These are phyloP conservation scores for Cystoisospora suis DNA, from an alignment of 169 alveolate species.

Conservation along the genomic window DNA sequence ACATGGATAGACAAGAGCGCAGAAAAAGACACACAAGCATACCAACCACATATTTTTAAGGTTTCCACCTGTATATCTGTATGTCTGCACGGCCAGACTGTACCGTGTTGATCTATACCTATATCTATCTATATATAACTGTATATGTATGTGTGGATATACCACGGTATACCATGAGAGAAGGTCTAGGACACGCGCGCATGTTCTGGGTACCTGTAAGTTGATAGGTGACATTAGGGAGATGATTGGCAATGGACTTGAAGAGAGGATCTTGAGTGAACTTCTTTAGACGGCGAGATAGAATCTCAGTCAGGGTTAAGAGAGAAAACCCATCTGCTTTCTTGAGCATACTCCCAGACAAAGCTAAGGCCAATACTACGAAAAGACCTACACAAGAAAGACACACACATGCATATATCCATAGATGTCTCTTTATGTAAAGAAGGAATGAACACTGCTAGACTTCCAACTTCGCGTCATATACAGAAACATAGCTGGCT, in stretches of 20 bases:
- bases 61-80: neutral
- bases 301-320: neutral
- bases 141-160: too few relatives aligned
- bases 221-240: neutral
- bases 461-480: too few relatives aligned
- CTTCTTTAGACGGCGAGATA: conserved; percentile 7
- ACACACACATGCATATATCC: neutral
- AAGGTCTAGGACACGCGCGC: too few relatives aligned
- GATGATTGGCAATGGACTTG: neutral
- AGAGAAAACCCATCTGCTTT: neutral
- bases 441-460: too few relatives aligned
- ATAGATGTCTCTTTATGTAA: neutral
- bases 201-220: conserved; percentile 7
- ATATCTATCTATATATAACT: neutral
- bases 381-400: neutral
- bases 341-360: neutral
- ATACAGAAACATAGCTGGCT: too few relatives aligned
- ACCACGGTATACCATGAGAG: neutral
- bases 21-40: neutral
- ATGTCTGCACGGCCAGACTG: neutral
- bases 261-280: neutral
- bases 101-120: neutral
- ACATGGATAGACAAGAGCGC: neutral
- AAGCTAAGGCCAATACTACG: neutral
- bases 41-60: neutral